Conservation (phyloP, 441 rosid species). For the Aquilaria agallochum region DNA sequence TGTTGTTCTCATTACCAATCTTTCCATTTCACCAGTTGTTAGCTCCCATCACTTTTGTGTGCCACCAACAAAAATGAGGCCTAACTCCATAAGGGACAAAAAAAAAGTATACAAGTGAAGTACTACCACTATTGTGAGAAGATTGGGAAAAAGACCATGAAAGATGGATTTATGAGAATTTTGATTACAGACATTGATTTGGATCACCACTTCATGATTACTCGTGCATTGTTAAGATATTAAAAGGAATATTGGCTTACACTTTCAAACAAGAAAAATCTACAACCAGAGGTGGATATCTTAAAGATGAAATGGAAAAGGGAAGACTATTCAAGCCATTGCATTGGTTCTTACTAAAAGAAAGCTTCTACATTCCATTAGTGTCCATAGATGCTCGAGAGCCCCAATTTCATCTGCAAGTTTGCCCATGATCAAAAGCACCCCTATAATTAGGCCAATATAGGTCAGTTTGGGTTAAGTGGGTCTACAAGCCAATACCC, state of each 20-base stretch:
- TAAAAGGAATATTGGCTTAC: slow-evolving; percentile 97
- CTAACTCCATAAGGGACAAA: slow-evolving; percentile 25
- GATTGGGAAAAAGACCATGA: slow-evolving; percentile 66
- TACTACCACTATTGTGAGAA: slow-evolving; percentile 57
- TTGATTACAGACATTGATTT: slow-evolving; percentile 48
- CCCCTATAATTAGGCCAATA: slow-evolving; percentile 49
- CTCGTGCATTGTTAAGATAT: slow-evolving; percentile 75
- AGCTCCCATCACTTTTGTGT: neutral
- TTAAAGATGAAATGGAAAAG: slow-evolving; percentile 99
- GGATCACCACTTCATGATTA: slow-evolving; percentile 52
- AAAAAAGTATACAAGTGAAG: slow-evolving; percentile 15
- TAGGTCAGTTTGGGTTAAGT: too few relatives aligned
- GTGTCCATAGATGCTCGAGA: slow-evolving; percentile 13
- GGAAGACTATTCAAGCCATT: slow-evolving; percentile 94
- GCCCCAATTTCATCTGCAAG: slow-evolving; percentile 31
- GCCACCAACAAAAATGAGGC: slow-evolving; percentile 18
- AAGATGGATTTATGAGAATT: slow-evolving; percentile 65
- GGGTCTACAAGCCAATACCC: too few relatives aligned
- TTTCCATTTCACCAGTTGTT: slow-evolving; percentile 11
- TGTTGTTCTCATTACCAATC: neutral
- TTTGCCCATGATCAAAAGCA: slow-evolving; percentile 32
- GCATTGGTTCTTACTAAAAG: slow-evolving; percentile 89
- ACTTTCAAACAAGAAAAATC: slow-evolving; percentile 85
- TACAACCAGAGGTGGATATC: slow-evolving; percentile 68
- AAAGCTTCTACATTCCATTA: slow-evolving; percentile 23